Base-by-base conservation (phyloP, 2,329 filamentous ascomycete species). In the Lachnellula hyalina region DNA sequence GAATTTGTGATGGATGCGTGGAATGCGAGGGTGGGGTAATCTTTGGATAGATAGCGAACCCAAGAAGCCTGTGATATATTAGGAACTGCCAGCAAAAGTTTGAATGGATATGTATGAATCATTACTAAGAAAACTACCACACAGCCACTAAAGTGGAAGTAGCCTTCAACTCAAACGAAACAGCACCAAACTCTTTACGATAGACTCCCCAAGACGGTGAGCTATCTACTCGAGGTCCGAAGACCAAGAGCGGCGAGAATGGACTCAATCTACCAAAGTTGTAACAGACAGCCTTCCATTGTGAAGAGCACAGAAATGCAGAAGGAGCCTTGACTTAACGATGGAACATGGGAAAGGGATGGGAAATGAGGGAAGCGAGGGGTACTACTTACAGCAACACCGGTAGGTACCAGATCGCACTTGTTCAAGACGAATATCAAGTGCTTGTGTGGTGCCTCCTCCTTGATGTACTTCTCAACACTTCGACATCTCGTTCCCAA, bases 101-200 rank as follows among this genome's bases (percentile, higher is more conserved):
- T 45, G n/a, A 36, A 41, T 42, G 54, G 47, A 28, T 11, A 84
- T 92, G 87, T 99, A 82, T 93, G 92, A 87, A 87, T 89, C 89
- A 87, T 90, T 87, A 97, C 94, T 99, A 99, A 96, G 94, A 97
- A 89, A 79, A 82, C 82, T 83, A 83, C 87, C 85, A 92, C 75
- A 75, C 23, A 74, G 75, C 76, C 73, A 76, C 80, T 80, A 74
- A 65, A 77, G 81, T 75, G 79, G 82, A 82, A 83, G 82, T 82
- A 84, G 83, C 78, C 78, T 87, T 97, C 94, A 96, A 97, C 94
- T 97, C 93, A 90, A 87, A 90, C 85, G 86, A 88, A 87, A 86
- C 90, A 94, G 79, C 75, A 81, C 80, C 80, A 64, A 62, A 64
- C 67, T 70, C 67, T 83, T 85, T 84, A 78, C 79, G 88, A 90